A percentile compares a stretch with the other conserved stretches of the same genome.
These are phyloP conservation scores for Arthroderma uncinatum DNA, from an alignment of 2,329 filamentous ascomycete species.

Conservation along the genomic window DNA sequence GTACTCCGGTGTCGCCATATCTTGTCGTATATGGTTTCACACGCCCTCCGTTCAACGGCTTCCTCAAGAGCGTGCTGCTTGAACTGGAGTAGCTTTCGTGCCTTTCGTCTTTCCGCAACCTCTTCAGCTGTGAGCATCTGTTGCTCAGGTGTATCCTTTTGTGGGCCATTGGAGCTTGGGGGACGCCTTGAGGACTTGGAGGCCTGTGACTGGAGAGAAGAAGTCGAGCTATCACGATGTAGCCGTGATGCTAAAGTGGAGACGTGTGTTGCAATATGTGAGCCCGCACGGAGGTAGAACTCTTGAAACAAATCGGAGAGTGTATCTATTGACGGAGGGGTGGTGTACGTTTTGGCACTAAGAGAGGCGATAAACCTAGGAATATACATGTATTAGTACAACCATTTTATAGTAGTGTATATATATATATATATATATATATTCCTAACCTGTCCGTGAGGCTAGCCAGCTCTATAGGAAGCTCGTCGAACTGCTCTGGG, in stretches of 20 bases:
- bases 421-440: neutral
- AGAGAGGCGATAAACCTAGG: constrained; percentile 80
- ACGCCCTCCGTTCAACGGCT: constrained; percentile 75
- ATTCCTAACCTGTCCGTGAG: constrained; percentile 65
- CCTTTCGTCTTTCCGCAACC: constrained; percentile 66
- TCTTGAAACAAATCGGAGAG: constrained; percentile 85
- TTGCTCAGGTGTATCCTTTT: constrained; percentile 44
- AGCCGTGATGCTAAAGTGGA: constrained; percentile 64
- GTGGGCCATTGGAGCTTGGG: constrained; percentile 44
- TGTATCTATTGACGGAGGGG: constrained; percentile 70
- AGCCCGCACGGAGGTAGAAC: constrained; percentile 72
- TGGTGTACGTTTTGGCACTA: constrained; percentile 72
- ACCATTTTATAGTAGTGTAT: no score
- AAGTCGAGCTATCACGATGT: constrained; percentile 53
- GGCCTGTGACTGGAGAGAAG: constrained; percentile 44
- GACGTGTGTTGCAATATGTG: constrained; percentile 79
- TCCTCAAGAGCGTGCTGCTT: constrained; percentile 74
- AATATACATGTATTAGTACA: neutral
- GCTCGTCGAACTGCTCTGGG: constrained; percentile 62
- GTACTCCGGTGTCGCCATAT: constrained; percentile 88
- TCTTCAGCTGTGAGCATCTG: constrained; percentile 89
- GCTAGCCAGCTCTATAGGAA: constrained; percentile 87
- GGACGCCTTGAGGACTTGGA: constrained; percentile 46
- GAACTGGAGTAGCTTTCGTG: constrained; percentile 63
- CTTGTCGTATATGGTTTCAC: constrained; percentile 72